Conservation (phyloP, 1,284 basidiomycete species). For the Pascua guehoae region DNA sequence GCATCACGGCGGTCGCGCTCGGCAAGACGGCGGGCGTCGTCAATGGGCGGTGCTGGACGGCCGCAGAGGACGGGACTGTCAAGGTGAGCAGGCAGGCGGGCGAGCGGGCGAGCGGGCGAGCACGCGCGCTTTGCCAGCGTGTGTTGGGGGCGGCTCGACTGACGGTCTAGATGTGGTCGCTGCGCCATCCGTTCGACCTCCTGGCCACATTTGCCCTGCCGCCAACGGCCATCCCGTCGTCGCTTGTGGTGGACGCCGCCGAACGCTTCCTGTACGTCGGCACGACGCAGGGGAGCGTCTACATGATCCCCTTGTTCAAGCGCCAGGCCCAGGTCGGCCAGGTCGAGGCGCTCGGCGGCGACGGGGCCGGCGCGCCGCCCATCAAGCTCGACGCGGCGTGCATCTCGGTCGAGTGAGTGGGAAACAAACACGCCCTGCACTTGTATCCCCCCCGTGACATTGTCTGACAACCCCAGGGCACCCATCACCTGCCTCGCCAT, state of each 20-base stretch:
- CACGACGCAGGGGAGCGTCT: constrained; percentile 65
- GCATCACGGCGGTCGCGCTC: constrained; percentile 75
- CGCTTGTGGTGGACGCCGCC: constrained; percentile 71
- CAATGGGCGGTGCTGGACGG: constrained; percentile 58
- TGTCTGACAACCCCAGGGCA: constrained; percentile 36
- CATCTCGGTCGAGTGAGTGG: constrained; percentile 6
- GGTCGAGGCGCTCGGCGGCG: constrained; percentile 69
- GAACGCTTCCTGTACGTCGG: constrained; percentile 87
- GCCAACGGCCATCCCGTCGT: constrained; percentile 53
- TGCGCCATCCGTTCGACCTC: constrained; percentile 64
- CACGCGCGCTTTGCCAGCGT: too few species aligned
- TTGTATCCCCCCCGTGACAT: background rate
- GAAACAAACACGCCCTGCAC: too few species aligned
- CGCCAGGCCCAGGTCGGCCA: constrained; percentile 53
- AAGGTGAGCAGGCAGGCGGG: constrained; percentile 58
- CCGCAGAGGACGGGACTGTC: constrained; percentile 83
- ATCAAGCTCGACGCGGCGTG: constrained; percentile 54
- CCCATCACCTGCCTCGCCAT: constrained; percentile 68
- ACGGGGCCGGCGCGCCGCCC: constrained; percentile 61
- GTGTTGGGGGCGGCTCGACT: background rate
- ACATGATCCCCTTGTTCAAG: constrained; percentile 76
- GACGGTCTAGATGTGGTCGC: constrained; percentile 67
- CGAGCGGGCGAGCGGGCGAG: too few species aligned
- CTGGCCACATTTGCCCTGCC: constrained; percentile 85
- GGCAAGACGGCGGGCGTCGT: constrained; percentile 53